These are phyloP conservation scores for Amanita rimosa DNA, from an alignment of 768 basidiomycete genomes.

Conservation along the genomic window DNA sequence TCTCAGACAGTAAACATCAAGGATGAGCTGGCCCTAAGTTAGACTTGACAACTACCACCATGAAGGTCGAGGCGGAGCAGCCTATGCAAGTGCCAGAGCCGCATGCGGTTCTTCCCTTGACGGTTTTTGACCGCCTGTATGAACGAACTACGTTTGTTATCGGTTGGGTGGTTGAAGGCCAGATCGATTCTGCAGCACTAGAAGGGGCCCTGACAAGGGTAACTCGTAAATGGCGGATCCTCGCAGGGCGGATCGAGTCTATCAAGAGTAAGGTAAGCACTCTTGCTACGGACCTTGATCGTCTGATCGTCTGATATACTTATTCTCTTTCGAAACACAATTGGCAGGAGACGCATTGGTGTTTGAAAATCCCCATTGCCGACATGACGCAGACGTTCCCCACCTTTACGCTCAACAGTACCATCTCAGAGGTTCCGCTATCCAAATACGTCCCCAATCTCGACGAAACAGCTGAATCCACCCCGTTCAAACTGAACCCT, in stretches of 20 bases:
- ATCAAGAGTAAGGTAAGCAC: constrained; percentile 9
- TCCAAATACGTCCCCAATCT: constrained; percentile 17
- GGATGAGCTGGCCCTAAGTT: neutral
- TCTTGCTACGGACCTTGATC: constrained; percentile 6
- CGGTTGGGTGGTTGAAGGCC: constrained; percentile 23
- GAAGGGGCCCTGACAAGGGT: constrained; percentile 14
- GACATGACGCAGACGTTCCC: constrained; percentile 20
- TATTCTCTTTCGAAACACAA: neutral
- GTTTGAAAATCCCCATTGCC: constrained; percentile 24
- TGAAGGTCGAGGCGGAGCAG: neutral
- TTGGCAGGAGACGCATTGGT: constrained; percentile 2
- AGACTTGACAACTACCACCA: neutral
- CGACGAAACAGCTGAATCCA: neutral
- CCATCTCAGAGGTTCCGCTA: constrained; percentile 21
- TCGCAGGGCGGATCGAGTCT: constrained; percentile 19
- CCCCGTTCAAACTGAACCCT: constrained; percentile 2
- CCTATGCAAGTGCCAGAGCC: constrained; percentile 4
- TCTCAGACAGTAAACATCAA: neutral
- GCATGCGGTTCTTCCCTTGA: constrained; percentile 13
- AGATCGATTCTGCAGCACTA: constrained; percentile 16
- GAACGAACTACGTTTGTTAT: constrained; percentile 19
- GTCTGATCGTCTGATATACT: neutral
- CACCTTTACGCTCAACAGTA: constrained; percentile 24
- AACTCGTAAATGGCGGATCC: constrained; percentile 20
- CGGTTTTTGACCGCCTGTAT: constrained; percentile 11